A percentile compares a stretch with the other conserved stretches of the same genome.
phyloP scores from a whole-genome alignment of 805 yeast species.

The Metschnikowia anglica region DNA sequence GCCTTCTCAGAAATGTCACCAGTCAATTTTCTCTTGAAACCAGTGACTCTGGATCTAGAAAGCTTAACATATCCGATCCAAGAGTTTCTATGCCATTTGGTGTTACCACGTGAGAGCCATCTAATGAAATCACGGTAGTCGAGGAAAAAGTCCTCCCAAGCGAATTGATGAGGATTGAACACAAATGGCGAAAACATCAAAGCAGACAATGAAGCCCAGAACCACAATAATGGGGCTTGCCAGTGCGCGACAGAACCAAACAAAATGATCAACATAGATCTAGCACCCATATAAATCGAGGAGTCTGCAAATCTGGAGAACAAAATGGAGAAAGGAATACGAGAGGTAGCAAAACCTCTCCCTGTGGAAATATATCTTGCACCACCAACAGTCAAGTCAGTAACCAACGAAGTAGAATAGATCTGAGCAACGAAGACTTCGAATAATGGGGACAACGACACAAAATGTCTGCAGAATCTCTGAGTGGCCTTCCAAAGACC shows the following conservation, averaged over 20 bases:
- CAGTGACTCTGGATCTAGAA: conserved; percentile 86
- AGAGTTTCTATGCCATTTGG: conserved; percentile 83
- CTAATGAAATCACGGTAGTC: conserved; percentile 59
- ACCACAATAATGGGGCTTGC: conserved; percentile 59
- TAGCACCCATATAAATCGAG: conserved; percentile 79
- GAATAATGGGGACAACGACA: conserved; percentile 72
- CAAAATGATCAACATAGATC: conserved; percentile 64
- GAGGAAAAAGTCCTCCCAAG: conserved; percentile 64
- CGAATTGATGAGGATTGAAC: conserved; percentile 76
- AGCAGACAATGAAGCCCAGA: conserved; percentile 69
- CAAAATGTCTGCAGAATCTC: conserved; percentile 63
- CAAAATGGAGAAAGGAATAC: conserved; percentile 63
- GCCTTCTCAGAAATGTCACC: conserved; percentile 69
- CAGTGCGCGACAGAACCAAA: conserved; percentile 63
- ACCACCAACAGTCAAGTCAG: conserved; percentile 73
- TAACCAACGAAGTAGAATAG: conserved; percentile 66
- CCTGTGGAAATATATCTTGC: conserved; percentile 83
- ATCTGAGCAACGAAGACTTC: conserved; percentile 79
- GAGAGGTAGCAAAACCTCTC: conserved; percentile 74
- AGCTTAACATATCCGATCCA: conserved; percentile 83
- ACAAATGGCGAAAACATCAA: conserved; percentile 69
- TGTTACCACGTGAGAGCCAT: conserved; percentile 79
- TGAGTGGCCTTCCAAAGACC: conserved; percentile 70
- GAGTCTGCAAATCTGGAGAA: conserved; percentile 67
- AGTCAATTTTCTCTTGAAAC: conserved; percentile 74